Evolutionary conservation across 129 eudicot species (phyloP).

Genomic region (Centrapalus pauciflorus): DNA sequence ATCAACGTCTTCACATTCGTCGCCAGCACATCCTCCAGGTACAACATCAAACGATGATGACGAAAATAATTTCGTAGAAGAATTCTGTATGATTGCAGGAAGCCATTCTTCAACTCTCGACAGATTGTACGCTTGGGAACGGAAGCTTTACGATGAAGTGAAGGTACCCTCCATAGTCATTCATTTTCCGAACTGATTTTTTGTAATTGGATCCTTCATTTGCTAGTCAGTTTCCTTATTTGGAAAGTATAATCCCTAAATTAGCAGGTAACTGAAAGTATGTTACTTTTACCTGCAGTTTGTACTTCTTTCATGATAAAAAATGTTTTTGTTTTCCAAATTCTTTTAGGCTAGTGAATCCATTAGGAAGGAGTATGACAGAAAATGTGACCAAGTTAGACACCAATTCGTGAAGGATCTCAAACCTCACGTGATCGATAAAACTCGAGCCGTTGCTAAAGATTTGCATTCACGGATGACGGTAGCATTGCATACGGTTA

Average conservation of each 20-base stretch:
- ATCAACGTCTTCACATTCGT: conserved; percentile 59
- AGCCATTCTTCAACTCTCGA: conserved; percentile 92
- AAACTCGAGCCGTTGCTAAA: conserved; percentile 71
- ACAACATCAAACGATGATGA: conserved; percentile 51
- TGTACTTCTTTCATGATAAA: too few relatives aligned
- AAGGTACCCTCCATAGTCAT: conserved; percentile 75
- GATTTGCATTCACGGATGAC: conserved; percentile 75
- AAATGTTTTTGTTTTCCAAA: background rate
- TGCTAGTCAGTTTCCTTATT: too few relatives aligned
- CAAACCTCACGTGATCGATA: conserved; percentile 62
- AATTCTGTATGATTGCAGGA: conserved; percentile 89
- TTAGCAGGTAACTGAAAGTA: too few relatives aligned
- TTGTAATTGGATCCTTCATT: too few relatives aligned
- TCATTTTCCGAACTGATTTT: too few relatives aligned
- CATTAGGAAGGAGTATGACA: conserved; percentile 70
- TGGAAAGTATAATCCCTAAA: too few relatives aligned
- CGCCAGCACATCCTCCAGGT: conserved; percentile 61
- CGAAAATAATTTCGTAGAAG: conserved; percentile 70
- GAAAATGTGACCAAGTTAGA: conserved; percentile 67
- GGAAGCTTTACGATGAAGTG: conserved; percentile 93
- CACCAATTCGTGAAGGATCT: conserved; percentile 84
- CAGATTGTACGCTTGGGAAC: conserved; percentile 93
- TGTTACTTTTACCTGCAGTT: too few relatives aligned
- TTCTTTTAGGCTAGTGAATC: conserved; percentile 61
- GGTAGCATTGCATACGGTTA: conserved; percentile 84